Conservation (phyloP, 805 yeast genomes). For the Cyberlindnera mycetangii region DNA sequence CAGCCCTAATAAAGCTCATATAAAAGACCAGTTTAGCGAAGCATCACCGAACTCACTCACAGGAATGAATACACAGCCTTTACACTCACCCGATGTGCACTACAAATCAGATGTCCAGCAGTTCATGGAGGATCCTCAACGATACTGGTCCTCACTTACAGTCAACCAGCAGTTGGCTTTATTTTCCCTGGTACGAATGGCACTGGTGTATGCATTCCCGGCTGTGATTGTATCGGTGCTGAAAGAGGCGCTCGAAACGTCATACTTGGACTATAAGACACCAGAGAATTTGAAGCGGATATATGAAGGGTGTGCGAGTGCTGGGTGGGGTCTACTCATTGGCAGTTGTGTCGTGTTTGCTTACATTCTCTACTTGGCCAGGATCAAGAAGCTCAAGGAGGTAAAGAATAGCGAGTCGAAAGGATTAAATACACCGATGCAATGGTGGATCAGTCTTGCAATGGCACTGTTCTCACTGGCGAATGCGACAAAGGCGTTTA, state of each 20-base stretch:
- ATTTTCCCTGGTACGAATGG: neutral
- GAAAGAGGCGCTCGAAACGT: neutral
- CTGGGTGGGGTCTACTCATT: neutral
- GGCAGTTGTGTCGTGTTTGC: neutral
- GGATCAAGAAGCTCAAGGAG: neutral
- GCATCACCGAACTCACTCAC: too few relatives aligned
- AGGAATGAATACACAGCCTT: neutral
- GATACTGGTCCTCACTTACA: neutral
- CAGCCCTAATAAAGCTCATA: too few relatives aligned
- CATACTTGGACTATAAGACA: neutral
- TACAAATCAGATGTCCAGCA: neutral
- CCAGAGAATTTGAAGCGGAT: neutral
- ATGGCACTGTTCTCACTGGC: neutral
- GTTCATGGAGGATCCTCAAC: neutral
- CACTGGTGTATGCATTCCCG: neutral
- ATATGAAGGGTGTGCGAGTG: neutral
- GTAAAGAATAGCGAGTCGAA: neutral
- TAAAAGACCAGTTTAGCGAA: too few relatives aligned
- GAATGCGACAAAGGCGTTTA: neutral
- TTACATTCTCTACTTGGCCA: neutral
- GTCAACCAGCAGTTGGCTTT: neutral
- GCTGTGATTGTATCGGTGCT: neutral
- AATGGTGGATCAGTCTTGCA: neutral
- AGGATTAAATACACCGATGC: neutral
- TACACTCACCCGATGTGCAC: neutral